These are phyloP conservation scores for Iberis amara DNA, from an alignment of 441 rosid genomes.

Conservation along the genomic window DNA sequence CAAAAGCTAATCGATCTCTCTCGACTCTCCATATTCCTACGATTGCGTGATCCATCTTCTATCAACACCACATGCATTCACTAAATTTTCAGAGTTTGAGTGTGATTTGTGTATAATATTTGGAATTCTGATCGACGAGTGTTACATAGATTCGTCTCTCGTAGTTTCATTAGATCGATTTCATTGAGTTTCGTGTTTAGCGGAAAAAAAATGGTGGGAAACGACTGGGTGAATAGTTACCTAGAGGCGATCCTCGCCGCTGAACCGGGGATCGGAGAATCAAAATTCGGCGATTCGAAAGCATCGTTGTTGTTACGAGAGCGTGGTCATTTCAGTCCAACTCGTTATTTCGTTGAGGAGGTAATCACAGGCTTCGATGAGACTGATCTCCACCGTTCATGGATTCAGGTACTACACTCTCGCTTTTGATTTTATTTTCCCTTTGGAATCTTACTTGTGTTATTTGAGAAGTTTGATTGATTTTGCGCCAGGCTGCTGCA, in stretches of 20 bases:
- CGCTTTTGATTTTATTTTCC: not conserved
- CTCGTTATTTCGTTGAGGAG: conserved; percentile 94
- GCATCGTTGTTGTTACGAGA: conserved; percentile 73
- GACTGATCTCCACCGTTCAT: conserved; percentile 91
- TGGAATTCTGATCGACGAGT: too few relatives aligned
- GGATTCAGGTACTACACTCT: conserved; percentile 46
- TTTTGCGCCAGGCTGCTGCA: conserved; percentile 61
- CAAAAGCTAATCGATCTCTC: too few relatives aligned
- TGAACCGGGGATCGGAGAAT: conserved; percentile 24
- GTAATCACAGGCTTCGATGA: conserved; percentile 91
- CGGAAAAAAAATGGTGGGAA: conserved; percentile 33
- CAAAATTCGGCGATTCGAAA: conserved; percentile 27
- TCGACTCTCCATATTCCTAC: too few relatives aligned
- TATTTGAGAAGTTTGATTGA: too few relatives aligned
- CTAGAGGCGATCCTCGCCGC: conserved; percentile 41
- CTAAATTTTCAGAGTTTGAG: too few relatives aligned
- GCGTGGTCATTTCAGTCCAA: conserved; percentile 91
- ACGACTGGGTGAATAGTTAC: conserved; percentile 41
- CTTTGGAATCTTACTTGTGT: too few relatives aligned
- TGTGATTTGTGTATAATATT: too few relatives aligned
- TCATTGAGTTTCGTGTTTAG: not conserved
- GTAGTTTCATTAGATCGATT: too few relatives aligned
- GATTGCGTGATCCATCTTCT: too few relatives aligned
- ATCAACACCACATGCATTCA: too few relatives aligned
- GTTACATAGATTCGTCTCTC: too few relatives aligned